These are phyloP conservation scores for Microbotryomycetes sp. DNA, from an alignment of 1,284 basidiomycete species.

Conservation along the genomic window DNA sequence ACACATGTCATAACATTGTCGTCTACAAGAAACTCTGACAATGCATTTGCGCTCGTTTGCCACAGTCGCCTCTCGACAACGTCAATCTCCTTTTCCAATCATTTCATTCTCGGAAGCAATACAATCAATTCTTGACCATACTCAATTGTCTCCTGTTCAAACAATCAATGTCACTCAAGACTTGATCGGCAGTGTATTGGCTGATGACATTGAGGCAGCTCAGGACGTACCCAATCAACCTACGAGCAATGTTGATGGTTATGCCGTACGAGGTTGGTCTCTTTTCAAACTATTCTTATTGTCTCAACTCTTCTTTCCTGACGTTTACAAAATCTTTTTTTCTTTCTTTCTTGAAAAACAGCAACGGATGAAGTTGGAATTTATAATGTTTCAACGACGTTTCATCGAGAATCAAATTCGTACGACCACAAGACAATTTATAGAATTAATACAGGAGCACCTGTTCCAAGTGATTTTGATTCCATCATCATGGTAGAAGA, in stretches of 20 bases:
- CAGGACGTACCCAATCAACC: conserved; percentile 47
- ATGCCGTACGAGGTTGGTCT: conserved; percentile 62
- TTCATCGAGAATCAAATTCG: conserved; percentile 49
- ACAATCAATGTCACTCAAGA: conserved; percentile 48
- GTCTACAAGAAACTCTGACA: conserved; percentile 1
- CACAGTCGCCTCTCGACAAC: conserved; percentile 58
- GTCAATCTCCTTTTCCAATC: conserved; percentile 68
- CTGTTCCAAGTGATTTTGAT: conserved; percentile 66
- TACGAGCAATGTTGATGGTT: conserved; percentile 82
- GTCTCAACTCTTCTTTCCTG: neutral
- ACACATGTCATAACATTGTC: conserved; percentile 17
- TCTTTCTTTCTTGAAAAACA: neutral
- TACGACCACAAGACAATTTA: conserved; percentile 56
- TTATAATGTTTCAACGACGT: conserved; percentile 61
- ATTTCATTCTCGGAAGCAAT: conserved; percentile 62
- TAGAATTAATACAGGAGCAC: conserved; percentile 70
- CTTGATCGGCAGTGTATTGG: conserved; percentile 62
- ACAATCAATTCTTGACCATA: conserved; percentile 52
- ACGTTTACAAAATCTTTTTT: neutral
- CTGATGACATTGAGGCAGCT: conserved; percentile 62
- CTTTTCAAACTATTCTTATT: neutral
- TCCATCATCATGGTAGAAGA: conserved; percentile 88
- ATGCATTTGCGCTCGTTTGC: neutral
- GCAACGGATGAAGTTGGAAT: conserved; percentile 46
- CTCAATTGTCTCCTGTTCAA: conserved; percentile 47